Conservation (phyloP, 2,329 filamentous ascomycete species). For the Aspergillus quadricinctus region DNA sequence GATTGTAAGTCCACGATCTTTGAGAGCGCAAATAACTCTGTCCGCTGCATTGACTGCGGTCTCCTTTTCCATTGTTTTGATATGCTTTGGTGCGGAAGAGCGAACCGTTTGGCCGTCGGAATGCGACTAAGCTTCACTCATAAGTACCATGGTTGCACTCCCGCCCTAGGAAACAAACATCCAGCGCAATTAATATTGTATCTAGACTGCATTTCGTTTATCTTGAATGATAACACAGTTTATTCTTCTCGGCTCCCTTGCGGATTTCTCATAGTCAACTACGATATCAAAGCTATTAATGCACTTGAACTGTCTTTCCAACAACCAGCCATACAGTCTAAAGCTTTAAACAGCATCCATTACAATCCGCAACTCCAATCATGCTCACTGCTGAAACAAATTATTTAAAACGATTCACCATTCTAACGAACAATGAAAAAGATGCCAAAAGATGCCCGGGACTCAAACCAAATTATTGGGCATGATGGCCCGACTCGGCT, state of each 20-base stretch:
- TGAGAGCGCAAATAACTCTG: constrained; percentile 23
- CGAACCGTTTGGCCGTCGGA: not conserved
- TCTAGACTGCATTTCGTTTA: too few relatives aligned
- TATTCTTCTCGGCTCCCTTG: not conserved
- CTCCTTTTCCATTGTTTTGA: constrained; percentile 13
- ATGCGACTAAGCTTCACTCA: not conserved
- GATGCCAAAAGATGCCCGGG: not conserved
- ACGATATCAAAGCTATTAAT: not conserved
- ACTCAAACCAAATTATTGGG: not conserved
- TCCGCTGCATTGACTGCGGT: constrained; percentile 13
- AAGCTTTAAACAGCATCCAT: not conserved
- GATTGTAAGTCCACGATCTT: constrained; percentile 25
- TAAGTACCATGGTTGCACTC: not conserved
- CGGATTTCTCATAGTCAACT: not conserved
- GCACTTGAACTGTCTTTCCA: not conserved
- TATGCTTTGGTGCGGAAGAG: constrained; percentile 1
- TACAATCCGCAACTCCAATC: not conserved
- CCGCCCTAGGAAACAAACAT: not conserved
- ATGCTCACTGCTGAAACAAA: not conserved
- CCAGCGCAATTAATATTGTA: not conserved
- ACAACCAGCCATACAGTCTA: not conserved
- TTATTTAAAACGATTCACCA: not conserved
- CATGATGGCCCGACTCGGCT: not conserved
- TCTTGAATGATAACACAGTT: not conserved
- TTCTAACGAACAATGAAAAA: not conserved